A percentile compares a stretch with the other conserved stretches of the same genome.
These are phyloP conservation scores for Sporodiniella umbellata DNA, from an alignment of 371 early-diverging fungal species.

Conservation along the genomic window DNA sequence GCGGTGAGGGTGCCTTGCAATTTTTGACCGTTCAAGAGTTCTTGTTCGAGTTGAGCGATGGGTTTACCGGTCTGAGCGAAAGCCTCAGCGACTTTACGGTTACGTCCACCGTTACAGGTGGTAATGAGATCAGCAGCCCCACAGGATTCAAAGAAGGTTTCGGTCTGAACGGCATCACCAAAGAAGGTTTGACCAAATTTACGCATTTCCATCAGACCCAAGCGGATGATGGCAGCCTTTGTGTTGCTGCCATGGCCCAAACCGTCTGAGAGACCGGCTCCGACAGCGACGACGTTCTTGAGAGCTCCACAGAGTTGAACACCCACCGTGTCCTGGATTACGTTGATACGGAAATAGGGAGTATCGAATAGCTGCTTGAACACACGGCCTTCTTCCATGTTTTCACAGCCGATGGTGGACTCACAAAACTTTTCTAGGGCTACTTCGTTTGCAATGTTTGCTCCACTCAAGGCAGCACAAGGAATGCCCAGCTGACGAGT, in stretches of 20 bases:
- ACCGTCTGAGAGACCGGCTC: conserved; percentile 96
- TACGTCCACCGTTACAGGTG: conserved; percentile 93
- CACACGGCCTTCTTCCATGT: conserved; percentile 66
- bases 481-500: conserved; percentile 69
- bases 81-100: conserved; percentile 88
- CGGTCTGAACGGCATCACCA: conserved; percentile 68
- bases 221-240: conserved; percentile 95
- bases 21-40: conserved; percentile 94
- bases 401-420: conserved; percentile 86
- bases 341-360: conserved; percentile 81
- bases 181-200: conserved; percentile 86
- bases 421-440: conserved; percentile 95
- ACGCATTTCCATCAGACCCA: conserved; percentile 95
- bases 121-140: conserved; percentile 91
- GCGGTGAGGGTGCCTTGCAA: conserved; percentile 96
- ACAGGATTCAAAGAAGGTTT: conserved; percentile 95
- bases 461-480: conserved; percentile 89
- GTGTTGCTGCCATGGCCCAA: conserved; percentile 89
- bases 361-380: conserved; percentile 86
- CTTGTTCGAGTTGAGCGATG: conserved; percentile 82
- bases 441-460: conserved; percentile 98
- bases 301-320: conserved; percentile 98
- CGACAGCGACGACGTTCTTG: conserved; percentile 99
- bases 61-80: conserved; percentile 80
- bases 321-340: conserved; percentile 83